Evolutionary conservation across 2,329 filamentous ascomycete genomes (phyloP).

Genomic region (Clonostachys solani): DNA sequence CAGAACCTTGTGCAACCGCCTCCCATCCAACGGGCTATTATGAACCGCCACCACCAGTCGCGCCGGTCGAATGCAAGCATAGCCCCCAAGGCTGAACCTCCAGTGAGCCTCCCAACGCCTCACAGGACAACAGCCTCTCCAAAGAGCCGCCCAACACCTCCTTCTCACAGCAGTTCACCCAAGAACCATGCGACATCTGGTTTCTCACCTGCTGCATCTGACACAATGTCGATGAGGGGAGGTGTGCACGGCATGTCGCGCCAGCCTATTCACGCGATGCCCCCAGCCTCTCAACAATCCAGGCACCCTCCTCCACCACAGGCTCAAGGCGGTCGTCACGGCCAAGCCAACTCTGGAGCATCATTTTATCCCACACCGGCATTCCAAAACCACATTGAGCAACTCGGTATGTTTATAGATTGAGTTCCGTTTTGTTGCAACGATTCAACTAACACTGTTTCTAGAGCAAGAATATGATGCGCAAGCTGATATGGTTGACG

Average conservation of each 20-base stretch:
- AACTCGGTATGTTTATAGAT: slow-evolving; percentile 77
- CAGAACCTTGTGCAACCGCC: slow-evolving; percentile 69
- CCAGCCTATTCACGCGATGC: slow-evolving; percentile 21
- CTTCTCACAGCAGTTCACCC: slow-evolving; percentile 65
- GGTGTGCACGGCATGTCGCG: slow-evolving; percentile 22
- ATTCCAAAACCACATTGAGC: slow-evolving; percentile 92
- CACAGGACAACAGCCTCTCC: slow-evolving; percentile 43
- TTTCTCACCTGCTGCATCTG: slow-evolving; percentile 39
- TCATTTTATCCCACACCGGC: slow-evolving; percentile 74
- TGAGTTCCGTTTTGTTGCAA: slow-evolving; percentile 52
- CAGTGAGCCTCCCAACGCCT: slow-evolving; percentile 38
- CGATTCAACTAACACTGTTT: slow-evolving; percentile 65
- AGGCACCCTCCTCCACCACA: slow-evolving; percentile 19
- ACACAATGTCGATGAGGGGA: slow-evolving; percentile 40
- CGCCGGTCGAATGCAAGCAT: slow-evolving; percentile 70
- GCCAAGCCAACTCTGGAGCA: slow-evolving; percentile 32
- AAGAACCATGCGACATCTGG: slow-evolving; percentile 37
- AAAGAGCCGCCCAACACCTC: slow-evolving; percentile 75
- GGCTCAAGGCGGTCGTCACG: slow-evolving; percentile 15
- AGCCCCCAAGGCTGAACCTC: slow-evolving; percentile 67
- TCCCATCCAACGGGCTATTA: slow-evolving; percentile 73
- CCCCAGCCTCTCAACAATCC: slow-evolving; percentile 10
- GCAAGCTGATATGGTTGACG: slow-evolving; percentile 83
- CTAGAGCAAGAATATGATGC: slow-evolving; percentile 97
- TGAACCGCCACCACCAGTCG: slow-evolving; percentile 75